Base-by-base conservation (phyloP, 2,329 filamentous ascomycete species). In the Sporothrix protearum region DNA sequence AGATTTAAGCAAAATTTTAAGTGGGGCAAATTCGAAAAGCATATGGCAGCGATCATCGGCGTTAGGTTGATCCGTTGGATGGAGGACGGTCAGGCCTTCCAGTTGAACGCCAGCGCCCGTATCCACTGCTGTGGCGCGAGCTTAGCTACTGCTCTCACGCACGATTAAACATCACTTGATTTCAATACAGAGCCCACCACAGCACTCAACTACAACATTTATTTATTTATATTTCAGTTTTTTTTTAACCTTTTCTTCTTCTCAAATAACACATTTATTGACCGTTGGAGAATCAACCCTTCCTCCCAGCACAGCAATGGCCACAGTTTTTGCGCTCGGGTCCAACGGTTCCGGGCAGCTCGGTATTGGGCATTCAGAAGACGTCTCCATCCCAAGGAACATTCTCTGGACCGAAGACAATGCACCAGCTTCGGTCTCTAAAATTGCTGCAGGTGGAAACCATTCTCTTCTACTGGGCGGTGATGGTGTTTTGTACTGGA, bases 341-440 rank as follows among this genome's bases (percentile, higher is more conserved):
- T 94, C 92, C 4, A 94, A 94, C 76, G 89, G 91, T 59, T 92
- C 89, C 0, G 90, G 91, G 45, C 92, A 94, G 78, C 84, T 94
- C 10, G 91, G 90, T 53, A 86, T 93, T 72, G 88, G 88, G 25
- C 91, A 93, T 79, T 85, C 83, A 73, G 88, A 92, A 78, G 91
- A 94, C 76, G 88, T 92, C 64, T 90, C 89, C 0, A 82, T 87
- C 0, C 90, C 91, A 1, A 87, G 89, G 74, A 83, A 82, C 73
- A 89, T 88, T 74, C 76, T 86, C n/a, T 91, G 92, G 78, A 78
- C 82, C 6, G 79, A 82, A 2, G 78, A 79, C 16, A 25, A 39
- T 8, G 25, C 45, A 36, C 78, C 81, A 16, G 77, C 79, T 33
- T 74, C 79, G 19, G 78, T 85, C 71, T 75, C 78, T 68, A 79